Conservation (phyloP, 2,329 filamentous ascomycete species). For the Atkinsonella hypoxylon region DNA sequence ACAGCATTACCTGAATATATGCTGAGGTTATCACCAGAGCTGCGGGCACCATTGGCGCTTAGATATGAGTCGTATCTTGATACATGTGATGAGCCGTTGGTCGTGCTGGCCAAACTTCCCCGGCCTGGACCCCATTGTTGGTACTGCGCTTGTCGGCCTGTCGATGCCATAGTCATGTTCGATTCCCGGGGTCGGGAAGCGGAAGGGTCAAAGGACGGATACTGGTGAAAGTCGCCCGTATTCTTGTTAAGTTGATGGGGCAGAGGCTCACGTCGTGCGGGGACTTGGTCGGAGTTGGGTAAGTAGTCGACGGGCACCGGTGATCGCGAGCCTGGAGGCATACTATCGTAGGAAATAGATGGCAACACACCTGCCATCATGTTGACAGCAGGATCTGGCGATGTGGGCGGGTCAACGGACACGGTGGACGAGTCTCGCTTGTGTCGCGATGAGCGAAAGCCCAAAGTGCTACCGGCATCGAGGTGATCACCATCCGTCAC, state of each 20-base stretch:
- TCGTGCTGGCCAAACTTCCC: constrained; percentile 41
- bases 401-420: constrained; percentile 56
- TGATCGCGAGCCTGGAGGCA: constrained; percentile 51
- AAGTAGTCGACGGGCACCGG: constrained; percentile 64
- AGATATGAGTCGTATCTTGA: constrained; percentile 54
- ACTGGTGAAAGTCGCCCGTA: constrained; percentile 75
- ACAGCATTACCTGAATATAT: constrained; percentile 43
- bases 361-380: constrained; percentile 75
- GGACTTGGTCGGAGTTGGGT: constrained; percentile 51
- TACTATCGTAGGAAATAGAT: constrained; percentile 73
- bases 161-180: constrained; percentile 50
- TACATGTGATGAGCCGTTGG: constrained; percentile 37
- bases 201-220: constrained; percentile 58
- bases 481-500: constrained; percentile 45
- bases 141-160: constrained; percentile 59
- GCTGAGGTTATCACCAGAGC: constrained; percentile 41
- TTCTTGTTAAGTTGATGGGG: constrained; percentile 76
- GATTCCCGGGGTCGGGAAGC: constrained; percentile 25
- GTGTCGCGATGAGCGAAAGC: constrained; percentile 64
- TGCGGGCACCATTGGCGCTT: constrained; percentile 46
- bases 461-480: constrained; percentile 47
- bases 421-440: constrained; percentile 59
- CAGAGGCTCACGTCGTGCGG: constrained; percentile 56
- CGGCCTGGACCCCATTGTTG: constrained; percentile 60
- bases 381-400: constrained; percentile 54